Evolutionary conservation across 371 early-diverging fungal species (phyloP).

Genomic region (Zychaea mexicana): DNA sequence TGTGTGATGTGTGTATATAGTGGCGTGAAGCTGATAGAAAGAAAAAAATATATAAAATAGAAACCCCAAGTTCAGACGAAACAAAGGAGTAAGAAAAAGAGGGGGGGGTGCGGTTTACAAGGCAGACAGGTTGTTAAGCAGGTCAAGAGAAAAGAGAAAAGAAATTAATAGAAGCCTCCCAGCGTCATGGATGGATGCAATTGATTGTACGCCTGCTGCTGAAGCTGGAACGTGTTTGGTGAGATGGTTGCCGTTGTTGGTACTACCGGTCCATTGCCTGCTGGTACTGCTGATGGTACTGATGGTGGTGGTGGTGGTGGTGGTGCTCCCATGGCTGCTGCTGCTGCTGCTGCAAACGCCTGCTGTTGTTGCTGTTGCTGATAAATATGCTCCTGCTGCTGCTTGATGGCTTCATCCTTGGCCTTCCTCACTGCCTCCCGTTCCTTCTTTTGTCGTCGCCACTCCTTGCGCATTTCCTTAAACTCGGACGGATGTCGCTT

Average conservation of each 20-base stretch:
- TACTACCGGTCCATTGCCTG: neutral
- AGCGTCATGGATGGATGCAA: constrained; percentile 16
- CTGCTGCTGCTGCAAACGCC: constrained; percentile 5
- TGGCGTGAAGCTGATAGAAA: no score
- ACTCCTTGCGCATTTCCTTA: constrained; percentile 63
- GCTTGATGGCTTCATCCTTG: constrained; percentile 40
- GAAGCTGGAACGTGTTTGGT: neutral
- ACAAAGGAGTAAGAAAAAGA: constrained; percentile 1
- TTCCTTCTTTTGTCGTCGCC: constrained; percentile 56
- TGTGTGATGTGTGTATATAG: no score
- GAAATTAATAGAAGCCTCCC: constrained; percentile 14
- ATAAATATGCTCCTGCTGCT: constrained; percentile 8
- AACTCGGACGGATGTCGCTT: constrained; percentile 44
- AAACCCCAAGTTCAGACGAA: no score
- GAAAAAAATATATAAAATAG: no score
- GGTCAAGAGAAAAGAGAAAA: neutral
- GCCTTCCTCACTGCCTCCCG: constrained; percentile 33
- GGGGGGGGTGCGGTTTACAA: no score
- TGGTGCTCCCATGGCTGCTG: constrained; percentile 3
- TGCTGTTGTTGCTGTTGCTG: constrained; percentile 13
- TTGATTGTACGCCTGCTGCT: constrained; percentile 18
- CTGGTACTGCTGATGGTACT: neutral
- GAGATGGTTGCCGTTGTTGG: neutral
- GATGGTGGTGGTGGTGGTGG: neutral
- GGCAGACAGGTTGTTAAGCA: constrained; percentile 10